Evolutionary conservation across 371 early-diverging fungal species (phyloP).

Genomic region (Choanephora cucurbitarum): DNA sequence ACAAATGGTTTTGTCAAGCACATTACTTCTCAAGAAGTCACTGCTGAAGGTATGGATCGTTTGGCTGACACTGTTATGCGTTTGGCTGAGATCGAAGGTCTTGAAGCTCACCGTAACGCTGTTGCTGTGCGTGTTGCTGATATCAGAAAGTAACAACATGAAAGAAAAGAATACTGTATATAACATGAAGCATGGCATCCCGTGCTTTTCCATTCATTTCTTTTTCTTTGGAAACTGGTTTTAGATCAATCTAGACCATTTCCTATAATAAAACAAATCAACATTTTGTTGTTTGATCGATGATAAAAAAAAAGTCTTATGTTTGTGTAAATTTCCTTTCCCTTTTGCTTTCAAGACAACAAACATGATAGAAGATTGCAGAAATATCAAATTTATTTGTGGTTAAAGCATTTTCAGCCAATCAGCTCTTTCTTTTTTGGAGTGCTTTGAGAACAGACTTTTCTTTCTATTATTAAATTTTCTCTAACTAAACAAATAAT

Average conservation of each 20-base stretch:
- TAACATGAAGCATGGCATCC: not conserved
- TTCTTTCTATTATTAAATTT: no score
- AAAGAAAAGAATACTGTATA: not conserved
- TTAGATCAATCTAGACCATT: no score
- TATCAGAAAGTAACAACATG: conserved; percentile 50
- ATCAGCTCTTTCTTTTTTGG: no score
- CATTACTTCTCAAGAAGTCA: conserved; percentile 92
- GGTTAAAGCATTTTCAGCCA: no score
- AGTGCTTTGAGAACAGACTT: no score
- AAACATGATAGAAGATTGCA: no score
- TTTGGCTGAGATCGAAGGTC: conserved; percentile 91
- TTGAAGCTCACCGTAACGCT: conserved; percentile 96
- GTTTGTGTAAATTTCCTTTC: no score
- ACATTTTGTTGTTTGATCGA: no score
- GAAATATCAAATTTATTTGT: no score
- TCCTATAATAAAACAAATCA: no score
- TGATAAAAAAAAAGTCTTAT: no score
- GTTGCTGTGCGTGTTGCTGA: conserved; percentile 87
- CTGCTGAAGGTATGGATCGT: conserved; percentile 82
- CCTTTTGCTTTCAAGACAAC: no score
- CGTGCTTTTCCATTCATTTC: not conserved
- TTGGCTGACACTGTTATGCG: conserved; percentile 91
- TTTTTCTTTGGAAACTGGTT: not conserved
- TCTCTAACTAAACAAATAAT: not conserved
- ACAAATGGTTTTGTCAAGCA: conserved; percentile 93